Percentiles rank a stretch among this genome's conserved stretches.
Conservation (phyloP, 257 asterid species). For the Solanum lignicaule region DNA sequence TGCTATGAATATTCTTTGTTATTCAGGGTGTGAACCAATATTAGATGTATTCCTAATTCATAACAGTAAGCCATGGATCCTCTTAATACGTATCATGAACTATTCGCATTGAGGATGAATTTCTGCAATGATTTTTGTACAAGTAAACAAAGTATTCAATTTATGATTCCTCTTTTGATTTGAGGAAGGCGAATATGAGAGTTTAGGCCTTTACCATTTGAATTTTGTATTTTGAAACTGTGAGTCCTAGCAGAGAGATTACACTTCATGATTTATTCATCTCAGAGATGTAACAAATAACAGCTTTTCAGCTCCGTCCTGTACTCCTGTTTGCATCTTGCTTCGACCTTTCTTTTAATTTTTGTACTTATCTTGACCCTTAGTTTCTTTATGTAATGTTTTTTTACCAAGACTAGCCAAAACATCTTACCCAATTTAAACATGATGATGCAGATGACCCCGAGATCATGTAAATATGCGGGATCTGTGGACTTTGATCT, state of each 20-base stretch:
- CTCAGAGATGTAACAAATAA: no score
- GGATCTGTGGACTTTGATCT: no score
- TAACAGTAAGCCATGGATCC: slow-evolving; percentile 53
- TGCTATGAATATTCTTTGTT: neutral
- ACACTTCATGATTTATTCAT: neutral
- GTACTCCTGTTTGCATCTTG: no score
- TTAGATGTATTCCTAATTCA: slow-evolving; percentile 76
- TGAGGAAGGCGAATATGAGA: neutral
- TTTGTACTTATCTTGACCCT: no score
- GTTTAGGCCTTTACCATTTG: neutral
- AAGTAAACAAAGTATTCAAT: neutral
- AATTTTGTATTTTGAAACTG: neutral
- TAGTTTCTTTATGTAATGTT: neutral
- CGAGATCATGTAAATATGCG: neutral
- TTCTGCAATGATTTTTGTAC: neutral
- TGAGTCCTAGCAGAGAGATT: neutral
- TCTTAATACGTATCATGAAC: neutral
- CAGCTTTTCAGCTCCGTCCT: no score
- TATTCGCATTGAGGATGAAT: neutral
- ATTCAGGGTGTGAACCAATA: slow-evolving; percentile 81
- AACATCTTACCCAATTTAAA: neutral
- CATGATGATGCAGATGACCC: slow-evolving; percentile 91
- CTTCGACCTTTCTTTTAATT: no score
- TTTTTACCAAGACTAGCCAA: neutral
- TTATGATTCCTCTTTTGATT: neutral